These are phyloP conservation scores for Kwoniella heveanensis DNA, from an alignment of 768 basidiomycete genomes.

Conservation along the genomic window DNA sequence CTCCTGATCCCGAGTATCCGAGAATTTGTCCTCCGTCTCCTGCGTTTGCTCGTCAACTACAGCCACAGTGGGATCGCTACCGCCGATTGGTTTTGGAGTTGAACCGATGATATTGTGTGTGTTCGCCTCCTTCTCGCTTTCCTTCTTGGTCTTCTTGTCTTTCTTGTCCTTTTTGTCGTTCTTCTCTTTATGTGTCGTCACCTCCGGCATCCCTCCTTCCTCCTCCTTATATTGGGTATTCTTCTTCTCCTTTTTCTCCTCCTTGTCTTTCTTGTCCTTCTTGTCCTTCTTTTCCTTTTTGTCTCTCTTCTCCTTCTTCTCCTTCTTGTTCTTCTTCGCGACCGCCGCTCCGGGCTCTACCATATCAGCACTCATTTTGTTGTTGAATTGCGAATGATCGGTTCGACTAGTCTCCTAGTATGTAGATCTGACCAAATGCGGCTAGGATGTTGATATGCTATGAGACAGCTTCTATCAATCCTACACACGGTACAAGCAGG, in stretches of 20 bases:
- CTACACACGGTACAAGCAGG: too few species aligned
- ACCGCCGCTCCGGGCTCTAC: background rate
- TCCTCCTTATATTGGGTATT: background rate
- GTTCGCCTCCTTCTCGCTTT: conserved; percentile 11
- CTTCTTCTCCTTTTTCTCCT: conserved; percentile 10
- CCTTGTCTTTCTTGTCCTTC: conserved; percentile 14
- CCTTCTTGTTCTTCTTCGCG: conserved; percentile 23
- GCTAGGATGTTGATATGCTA: too few species aligned
- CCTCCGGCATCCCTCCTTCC: conserved; percentile 9
- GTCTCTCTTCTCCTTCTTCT: conserved; percentile 27
- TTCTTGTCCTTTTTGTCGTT: conserved; percentile 20
- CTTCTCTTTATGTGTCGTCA: conserved; percentile 6
- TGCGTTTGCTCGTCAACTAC: too few species aligned
- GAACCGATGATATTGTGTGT: too few species aligned
- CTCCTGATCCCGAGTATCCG: background rate
- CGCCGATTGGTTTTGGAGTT: background rate
- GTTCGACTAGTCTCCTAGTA: background rate
- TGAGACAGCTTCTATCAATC: too few species aligned
- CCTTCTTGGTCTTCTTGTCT: conserved; percentile 21
- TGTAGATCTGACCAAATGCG: background rate
- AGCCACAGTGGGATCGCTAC: background rate
- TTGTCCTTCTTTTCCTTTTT: conserved; percentile 31
- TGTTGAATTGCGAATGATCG: background rate
- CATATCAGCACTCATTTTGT: background rate
- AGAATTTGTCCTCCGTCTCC: too few species aligned